Evolutionary conservation across 257 asterid genomes (phyloP).

Genomic region (Salvia rosmarinus): DNA sequence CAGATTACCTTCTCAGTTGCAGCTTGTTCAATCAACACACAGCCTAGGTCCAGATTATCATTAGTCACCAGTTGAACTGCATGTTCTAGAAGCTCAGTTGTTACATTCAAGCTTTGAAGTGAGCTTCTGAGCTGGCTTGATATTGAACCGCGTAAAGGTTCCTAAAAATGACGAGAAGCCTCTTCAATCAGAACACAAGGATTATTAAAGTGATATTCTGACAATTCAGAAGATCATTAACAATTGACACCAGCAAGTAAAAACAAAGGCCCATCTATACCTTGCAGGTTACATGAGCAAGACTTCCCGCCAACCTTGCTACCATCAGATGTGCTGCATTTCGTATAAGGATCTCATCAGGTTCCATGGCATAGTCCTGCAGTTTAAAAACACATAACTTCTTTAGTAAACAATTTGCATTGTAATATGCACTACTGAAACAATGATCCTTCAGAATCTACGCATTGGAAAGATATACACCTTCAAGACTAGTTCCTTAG

Average conservation of each 20-base stretch:
- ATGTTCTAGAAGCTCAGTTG: conserved; percentile 75
- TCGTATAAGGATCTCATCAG: conserved; percentile 86
- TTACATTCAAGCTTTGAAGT: conserved; percentile 64
- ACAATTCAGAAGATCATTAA: conserved; percentile 5
- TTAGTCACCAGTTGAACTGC: conserved; percentile 85
- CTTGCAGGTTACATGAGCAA: conserved; percentile 99
- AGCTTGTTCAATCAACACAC: conserved; percentile 97
- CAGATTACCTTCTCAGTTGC: conserved; percentile 87
- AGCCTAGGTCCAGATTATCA: conserved; percentile 98
- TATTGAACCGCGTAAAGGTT: conserved; percentile 88
- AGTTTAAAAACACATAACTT: conserved; percentile 26
- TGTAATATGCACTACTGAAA: neutral
- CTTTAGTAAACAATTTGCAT: conserved; percentile 4
- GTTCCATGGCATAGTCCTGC: conserved; percentile 97
- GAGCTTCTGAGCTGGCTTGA: conserved; percentile 78
- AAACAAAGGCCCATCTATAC: conserved; percentile 41
- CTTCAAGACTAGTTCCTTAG: conserved; percentile 96
- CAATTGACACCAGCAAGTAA: conserved; percentile 9
- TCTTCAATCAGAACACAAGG: conserved; percentile 15
- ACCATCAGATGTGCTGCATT: conserved; percentile 99
- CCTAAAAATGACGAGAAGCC: conserved; percentile 48
- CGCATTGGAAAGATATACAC: conserved; percentile 37
- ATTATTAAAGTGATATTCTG: neutral
- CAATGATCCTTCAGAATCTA: conserved; percentile 1
- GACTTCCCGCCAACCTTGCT: conserved; percentile 97